Base-by-base conservation (phyloP, 164 flowering plant genomes). In the Sextonia rubra region DNA sequence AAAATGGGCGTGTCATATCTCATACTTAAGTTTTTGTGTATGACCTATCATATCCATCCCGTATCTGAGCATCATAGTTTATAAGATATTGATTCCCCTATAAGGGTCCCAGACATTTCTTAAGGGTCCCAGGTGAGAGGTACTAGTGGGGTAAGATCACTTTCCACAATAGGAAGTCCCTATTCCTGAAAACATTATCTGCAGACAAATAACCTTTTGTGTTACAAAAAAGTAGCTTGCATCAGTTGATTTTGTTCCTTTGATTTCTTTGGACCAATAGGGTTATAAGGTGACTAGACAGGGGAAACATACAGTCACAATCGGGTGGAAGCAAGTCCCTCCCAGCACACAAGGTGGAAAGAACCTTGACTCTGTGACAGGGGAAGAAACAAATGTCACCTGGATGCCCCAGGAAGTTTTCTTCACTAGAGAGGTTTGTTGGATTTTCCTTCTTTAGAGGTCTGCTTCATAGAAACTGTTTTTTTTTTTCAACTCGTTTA, bases 241-340 rank as follows among this genome's bases (percentile, higher is more conserved):
- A 14, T 52, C n/a, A 20, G 14, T 15, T 18, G 27, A 27, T 58
- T 60, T 29, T 75, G 71, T 71, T 25, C 22, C 49, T 25, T 74
- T 68, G 74, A 37, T 80, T 68, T 70, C 23, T 18, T 5, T 20
- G 73, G 73, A 37, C 60, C 64, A 66, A 73, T 80, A 94, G 99
- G 98, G 99, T 49, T 94, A 90, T 82, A 88, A 79, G 80, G 74
- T 89, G 76, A 88, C 97, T 24, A 87, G 77, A 76, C 98, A 94
- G 71, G 94, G 95, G 12, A 90, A 71, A 74, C 71, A 82, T 68
- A 75, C 87, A n/a, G 29, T 70, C 73, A 86, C 66, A 74, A 81
- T 82, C 84, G 90, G 89, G 22, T 94, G 97, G 98, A 82, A 66
- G 72, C 89, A 79, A 89, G 87, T 90, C 18, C 73, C 74, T 47